Conservation (phyloP, 106 monocot genomes). For the Narthecium ossifragum region DNA sequence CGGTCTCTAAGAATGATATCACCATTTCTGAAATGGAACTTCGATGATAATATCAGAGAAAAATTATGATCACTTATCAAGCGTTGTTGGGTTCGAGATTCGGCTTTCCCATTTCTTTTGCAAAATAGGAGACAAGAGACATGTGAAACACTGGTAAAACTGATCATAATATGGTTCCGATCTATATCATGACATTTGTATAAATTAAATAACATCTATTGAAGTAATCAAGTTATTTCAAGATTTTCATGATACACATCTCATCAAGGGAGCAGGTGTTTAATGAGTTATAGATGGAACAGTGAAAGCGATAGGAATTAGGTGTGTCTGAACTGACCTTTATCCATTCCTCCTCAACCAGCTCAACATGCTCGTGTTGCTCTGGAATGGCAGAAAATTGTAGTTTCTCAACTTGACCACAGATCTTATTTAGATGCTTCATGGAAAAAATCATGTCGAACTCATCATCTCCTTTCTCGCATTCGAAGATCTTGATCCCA, state of each 20-base stretch:
- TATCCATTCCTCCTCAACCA: constrained; percentile 23
- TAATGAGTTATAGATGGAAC: constrained; percentile 29
- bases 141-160: no score
- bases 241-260: constrained; percentile 28
- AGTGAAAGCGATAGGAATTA: constrained; percentile 35
- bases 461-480: constrained; percentile 4
- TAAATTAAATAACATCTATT: no score
- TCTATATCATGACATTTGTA: no score
- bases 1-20: no score
- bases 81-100: no score
- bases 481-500: constrained; percentile 36
- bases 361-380: constrained; percentile 32
- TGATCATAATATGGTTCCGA: no score
- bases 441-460: constrained; percentile 54
- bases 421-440: constrained; percentile 29
- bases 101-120: no score
- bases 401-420: constrained; percentile 26
- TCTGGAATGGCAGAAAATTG: constrained; percentile 23
- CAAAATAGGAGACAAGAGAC: no score
- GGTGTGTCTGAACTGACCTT: constrained; percentile 13
- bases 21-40: no score
- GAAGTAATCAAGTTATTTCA: background rate
- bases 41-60: no score
- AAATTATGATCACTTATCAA: no score
- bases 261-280: constrained; percentile 19